These are phyloP conservation scores for Trichoderma lentiforme DNA, from an alignment of 2,329 filamentous ascomycete genomes.

Conservation along the genomic window DNA sequence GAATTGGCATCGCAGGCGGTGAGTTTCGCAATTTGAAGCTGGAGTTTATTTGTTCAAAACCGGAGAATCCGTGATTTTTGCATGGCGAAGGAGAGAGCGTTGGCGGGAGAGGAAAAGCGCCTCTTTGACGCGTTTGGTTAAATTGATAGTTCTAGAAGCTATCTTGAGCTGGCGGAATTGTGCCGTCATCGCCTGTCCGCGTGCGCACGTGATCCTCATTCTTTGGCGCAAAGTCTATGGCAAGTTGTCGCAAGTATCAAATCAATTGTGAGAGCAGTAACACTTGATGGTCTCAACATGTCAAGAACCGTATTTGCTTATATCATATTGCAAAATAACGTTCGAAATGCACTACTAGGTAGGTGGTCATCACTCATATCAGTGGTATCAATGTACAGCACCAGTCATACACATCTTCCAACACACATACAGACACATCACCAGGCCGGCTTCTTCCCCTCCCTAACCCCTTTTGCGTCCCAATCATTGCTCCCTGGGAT, in stretches of 20 bases:
- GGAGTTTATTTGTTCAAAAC: background rate
- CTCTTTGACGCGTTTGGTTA: slow-evolving; percentile 4
- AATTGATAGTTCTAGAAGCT: background rate
- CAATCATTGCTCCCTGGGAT: slow-evolving; percentile 28
- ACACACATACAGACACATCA: background rate
- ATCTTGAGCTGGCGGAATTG: background rate
- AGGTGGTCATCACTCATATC: background rate
- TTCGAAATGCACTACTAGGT: background rate
- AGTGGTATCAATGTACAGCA: background rate
- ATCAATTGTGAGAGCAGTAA: background rate
- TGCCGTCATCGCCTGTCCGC: slow-evolving; percentile 13
- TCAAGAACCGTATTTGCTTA: background rate
- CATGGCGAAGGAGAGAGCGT: background rate
- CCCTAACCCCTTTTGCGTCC: slow-evolving; percentile 22
- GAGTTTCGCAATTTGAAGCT: background rate
- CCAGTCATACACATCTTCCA: background rate
- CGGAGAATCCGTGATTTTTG: background rate
- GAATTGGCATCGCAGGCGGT: background rate
- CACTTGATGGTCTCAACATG: background rate
- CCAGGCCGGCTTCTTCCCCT: slow-evolving; percentile 32
- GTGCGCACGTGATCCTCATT: slow-evolving; percentile 8
- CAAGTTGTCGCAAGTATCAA: background rate
- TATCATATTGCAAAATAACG: background rate
- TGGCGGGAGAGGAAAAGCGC: background rate
- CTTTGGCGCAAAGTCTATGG: background rate